Evolutionary conservation across 352 stramenopile genomes (phyloP).

Genomic region (Plasmopara halstedii): DNA sequence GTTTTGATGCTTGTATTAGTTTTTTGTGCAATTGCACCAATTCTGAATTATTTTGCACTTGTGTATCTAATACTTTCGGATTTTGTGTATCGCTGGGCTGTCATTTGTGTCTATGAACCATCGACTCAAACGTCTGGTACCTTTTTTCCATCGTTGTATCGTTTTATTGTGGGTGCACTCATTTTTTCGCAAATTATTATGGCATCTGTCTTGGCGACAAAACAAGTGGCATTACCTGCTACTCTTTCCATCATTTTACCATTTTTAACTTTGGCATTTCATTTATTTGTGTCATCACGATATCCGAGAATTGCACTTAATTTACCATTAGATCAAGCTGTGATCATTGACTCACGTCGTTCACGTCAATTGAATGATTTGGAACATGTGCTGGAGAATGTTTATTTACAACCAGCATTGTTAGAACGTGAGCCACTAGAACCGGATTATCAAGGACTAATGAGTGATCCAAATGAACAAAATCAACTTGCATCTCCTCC

Average conservation of each 20-base stretch:
- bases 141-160: slow-evolving; percentile 78
- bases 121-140: slow-evolving; percentile 55
- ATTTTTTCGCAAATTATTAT: slow-evolving; percentile 79
- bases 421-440: slow-evolving; percentile 52
- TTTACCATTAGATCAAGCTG: slow-evolving; percentile 68
- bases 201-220: slow-evolving; percentile 59
- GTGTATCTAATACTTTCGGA: slow-evolving; percentile 67
- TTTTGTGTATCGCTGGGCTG: slow-evolving; percentile 64
- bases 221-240: slow-evolving; percentile 54
- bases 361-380: slow-evolving; percentile 45
- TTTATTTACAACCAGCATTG: slow-evolving; percentile 66
- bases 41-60: slow-evolving; percentile 73
- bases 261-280: slow-evolving; percentile 58
- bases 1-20: slow-evolving; percentile 71
- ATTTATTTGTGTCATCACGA: slow-evolving; percentile 58
- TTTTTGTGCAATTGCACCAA: slow-evolving; percentile 66
- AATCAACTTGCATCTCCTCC: slow-evolving; percentile 62
- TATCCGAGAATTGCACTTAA: slow-evolving; percentile 64
- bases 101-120: slow-evolving; percentile 64
- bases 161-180: slow-evolving; percentile 69
- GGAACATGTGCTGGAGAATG: slow-evolving; percentile 45
- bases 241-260: slow-evolving; percentile 56
- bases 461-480: slow-evolving; percentile 50
- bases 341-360: slow-evolving; percentile 58
- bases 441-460: slow-evolving; percentile 68